phyloP scores from a whole-genome alignment of 2,329 filamentous ascomycete genomes.

The Tricladium varicosporioides region DNA sequence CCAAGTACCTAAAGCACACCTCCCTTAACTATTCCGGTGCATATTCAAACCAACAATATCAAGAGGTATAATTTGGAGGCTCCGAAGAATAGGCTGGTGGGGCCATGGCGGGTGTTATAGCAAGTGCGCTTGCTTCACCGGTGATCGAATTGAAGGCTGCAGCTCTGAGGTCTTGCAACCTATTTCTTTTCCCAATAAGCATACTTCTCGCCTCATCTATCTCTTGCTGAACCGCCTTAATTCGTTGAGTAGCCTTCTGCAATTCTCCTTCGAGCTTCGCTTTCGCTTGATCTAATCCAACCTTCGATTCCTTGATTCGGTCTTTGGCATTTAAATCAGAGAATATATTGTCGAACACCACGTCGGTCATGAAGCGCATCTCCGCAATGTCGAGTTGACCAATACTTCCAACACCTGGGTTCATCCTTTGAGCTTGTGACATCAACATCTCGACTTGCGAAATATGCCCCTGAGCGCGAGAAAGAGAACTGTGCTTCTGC shows the following conservation, averaged over 20 bases:
- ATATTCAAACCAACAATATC: no score
- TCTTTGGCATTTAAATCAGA: constrained; percentile 51
- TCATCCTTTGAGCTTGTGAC: constrained; percentile 40
- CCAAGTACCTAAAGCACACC: no score
- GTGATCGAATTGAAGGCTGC: constrained; percentile 40
- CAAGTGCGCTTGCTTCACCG: no score
- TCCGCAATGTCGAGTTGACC: constrained; percentile 42
- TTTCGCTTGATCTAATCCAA: constrained; percentile 37
- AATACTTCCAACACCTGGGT: constrained; percentile 40
- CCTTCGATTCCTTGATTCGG: constrained; percentile 45
- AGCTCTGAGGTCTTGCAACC: constrained; percentile 45
- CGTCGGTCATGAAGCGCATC: constrained; percentile 46
- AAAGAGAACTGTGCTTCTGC: constrained; percentile 52
- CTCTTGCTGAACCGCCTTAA: constrained; percentile 33
- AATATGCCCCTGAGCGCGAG: constrained; percentile 44
- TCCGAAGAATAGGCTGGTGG: no score
- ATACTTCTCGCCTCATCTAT: constrained; percentile 30
- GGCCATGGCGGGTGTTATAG: no score
- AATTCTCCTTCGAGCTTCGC: constrained; percentile 35
- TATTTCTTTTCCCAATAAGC: constrained; percentile 36
- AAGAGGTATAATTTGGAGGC: no score
- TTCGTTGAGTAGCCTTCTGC: constrained; percentile 33
- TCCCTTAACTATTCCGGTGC: no score
- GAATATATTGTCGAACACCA: constrained; percentile 56
- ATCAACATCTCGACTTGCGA: constrained; percentile 41